Base-by-base conservation (phyloP, 2,329 filamentous ascomycete genomes). In the Grosmannia serpens region DNA sequence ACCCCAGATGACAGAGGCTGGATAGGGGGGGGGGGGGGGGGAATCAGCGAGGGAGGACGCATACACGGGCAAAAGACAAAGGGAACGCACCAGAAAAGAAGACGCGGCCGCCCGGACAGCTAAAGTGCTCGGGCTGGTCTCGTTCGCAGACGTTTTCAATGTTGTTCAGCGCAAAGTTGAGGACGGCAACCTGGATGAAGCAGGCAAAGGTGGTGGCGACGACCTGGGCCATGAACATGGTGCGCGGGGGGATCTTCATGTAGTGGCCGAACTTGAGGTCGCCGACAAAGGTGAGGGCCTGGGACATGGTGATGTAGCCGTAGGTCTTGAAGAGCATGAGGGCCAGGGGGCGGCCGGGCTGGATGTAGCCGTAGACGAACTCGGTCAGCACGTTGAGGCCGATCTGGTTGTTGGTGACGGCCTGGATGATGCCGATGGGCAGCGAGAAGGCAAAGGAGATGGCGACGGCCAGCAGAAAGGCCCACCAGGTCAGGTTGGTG, bases 311-410 rank as follows among this genome's bases (percentile, higher is more conserved):
- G 61, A 84, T 81, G 66, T 79, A 83, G 33, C 81, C 81, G 64
- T 81, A 84, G 0, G 80, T 84, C 69, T 84, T 84, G 70, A 84
- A 84, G 73, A 89, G 77, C 86, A 91, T 90, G 61, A 89, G 80
- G 0, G 84, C 87, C 58, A 90, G 72, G 0, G 87, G 87, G 7
- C 80, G 74, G 2, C 87, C 87, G 0, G 86, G 86, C 62, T 88
- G 85, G 65, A 90, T 87, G 65, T 90, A 90, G 1, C 87, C 87
- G 60, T 84, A 83, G 4, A 91, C 73, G 62, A 89, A 88, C 71
- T 89, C 86, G 1, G 86, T 88, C 62, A 90, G 73, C 29, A 91
- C 63, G 62, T 90, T 90, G 41, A 90, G 74, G 1, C 85, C 85
- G 44, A 89, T 84, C 73, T 88, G 74, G 68, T 86, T 85, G 66